These are phyloP conservation scores for Carpinus viminea DNA, from an alignment of 306 rosid genomes.

Conservation along the genomic window DNA sequence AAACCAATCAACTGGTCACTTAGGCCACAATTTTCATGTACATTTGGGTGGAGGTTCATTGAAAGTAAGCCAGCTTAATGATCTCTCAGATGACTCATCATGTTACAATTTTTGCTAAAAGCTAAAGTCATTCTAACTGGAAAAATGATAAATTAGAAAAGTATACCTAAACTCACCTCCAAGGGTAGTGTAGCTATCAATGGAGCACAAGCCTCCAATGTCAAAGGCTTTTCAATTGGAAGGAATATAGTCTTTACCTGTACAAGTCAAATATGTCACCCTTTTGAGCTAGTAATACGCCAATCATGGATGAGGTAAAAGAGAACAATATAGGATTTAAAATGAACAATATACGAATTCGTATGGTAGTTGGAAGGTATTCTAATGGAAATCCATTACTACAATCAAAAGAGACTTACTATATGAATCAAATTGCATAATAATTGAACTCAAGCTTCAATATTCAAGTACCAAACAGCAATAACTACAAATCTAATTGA, in stretches of 20 bases:
- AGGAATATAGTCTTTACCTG: constrained; percentile 79
- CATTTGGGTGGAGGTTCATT: too few species aligned
- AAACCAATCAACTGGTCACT: too few species aligned
- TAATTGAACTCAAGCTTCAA: not conserved
- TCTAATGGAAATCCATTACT: too few species aligned
- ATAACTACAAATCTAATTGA: not conserved
- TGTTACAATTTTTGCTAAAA: not conserved
- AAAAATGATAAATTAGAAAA: too few species aligned
- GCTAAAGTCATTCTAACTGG: too few species aligned
- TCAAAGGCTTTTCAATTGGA: constrained; percentile 66
- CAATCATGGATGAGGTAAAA: not conserved
- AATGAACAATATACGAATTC: not conserved
- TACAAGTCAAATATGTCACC: not conserved
- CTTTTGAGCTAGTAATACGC: not conserved
- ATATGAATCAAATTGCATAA: not conserved
- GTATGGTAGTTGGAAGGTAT: too few species aligned
- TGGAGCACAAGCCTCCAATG: too few species aligned
- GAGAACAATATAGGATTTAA: not conserved
- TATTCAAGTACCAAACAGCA: not conserved
- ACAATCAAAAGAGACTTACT: too few species aligned
- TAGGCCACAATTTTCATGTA: too few species aligned
- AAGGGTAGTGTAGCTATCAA: too few species aligned
- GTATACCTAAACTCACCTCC: too few species aligned
- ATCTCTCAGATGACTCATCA: constrained; percentile 7
- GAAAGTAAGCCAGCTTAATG: too few species aligned